Evolutionary conservation across 306 rosid genomes (phyloP), one percentile per base, ranked within the genome.

Genomic region (Fagus sylvatica): DNA sequence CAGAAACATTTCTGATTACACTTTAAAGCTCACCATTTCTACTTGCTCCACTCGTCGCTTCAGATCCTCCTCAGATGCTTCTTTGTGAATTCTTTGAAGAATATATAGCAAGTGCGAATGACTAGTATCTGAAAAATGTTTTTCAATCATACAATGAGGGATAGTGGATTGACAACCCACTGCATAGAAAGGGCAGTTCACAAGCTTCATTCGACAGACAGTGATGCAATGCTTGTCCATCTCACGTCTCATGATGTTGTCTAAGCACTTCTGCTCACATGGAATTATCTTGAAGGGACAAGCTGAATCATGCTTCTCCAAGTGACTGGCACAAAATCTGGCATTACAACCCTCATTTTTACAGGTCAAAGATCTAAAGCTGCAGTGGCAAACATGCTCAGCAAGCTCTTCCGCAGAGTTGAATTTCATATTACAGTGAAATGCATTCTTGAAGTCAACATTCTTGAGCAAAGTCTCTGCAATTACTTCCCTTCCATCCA

Each of bases 201-300:
- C 90, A 74, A 94, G 89, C 89, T 88, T 94, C 98, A 94, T 94
- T 13, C 93, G 84, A 86, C 98, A 94, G 15, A 81, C 82, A 4
- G 98, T 91, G 67, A 94, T 84, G 72, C 98, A 94, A 76, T 94
- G 98, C 39, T 94, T 83, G 78, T 94, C 98, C 98, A 94, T 94
- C 28, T 89, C 91, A 1, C 97, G 91, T 80, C 98, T 89, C 97
- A 85, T 89, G 43, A 94, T 78, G 54, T 2, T 71, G 5, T 56
- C 85, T 0, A 88, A 77, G 84, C 98, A 94, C 78, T 78, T 88
- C 71, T 94, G 98, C 59, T 94, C 98, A 72, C 98, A 94, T 2
- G 75, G 68, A 82, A 94, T 89, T 69, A 91, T 86, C 86, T 91
- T 94, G 75, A 90, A 90, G 42, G 96, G 91, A 76, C 98, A 94